phyloP scores from a whole-genome alignment of 441 rosid genomes.

The Populus tomentosa region DNA sequence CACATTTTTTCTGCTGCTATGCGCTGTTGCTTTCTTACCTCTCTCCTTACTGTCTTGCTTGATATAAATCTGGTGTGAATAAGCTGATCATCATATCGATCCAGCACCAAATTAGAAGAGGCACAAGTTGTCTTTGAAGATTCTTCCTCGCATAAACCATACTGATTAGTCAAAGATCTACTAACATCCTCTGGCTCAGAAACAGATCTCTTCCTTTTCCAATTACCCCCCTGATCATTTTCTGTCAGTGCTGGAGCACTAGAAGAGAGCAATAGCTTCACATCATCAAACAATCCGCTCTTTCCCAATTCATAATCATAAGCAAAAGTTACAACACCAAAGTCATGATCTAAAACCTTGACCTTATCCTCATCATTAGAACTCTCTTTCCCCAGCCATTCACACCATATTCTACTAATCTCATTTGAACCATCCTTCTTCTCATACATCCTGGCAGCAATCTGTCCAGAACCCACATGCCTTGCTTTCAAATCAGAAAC shows the following conservation, averaged over 20 bases:
- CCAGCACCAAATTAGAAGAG: constrained; percentile 45
- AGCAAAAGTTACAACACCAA: constrained; percentile 67
- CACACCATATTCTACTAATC: constrained; percentile 79
- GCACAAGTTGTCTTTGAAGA: constrained; percentile 44
- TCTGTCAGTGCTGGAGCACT: constrained; percentile 33
- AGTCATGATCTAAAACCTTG: constrained; percentile 56
- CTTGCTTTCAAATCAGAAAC: constrained; percentile 53
- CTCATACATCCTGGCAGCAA: constrained; percentile 57
- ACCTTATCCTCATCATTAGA: constrained; percentile 28
- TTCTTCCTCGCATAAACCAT: constrained; percentile 67
- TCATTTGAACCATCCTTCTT: constrained; percentile 37
- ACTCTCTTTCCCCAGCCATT: constrained; percentile 68
- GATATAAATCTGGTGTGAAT: constrained; percentile 49
- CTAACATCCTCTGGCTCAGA: constrained; percentile 86
- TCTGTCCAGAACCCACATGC: constrained; percentile 53
- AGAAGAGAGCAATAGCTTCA: constrained; percentile 50
- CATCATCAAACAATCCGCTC: constrained; percentile 53
- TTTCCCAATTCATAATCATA: constrained; percentile 69
- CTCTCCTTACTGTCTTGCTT: constrained; percentile 59
- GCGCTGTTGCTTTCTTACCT: constrained; percentile 74
- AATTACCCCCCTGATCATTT: constrained; percentile 33
- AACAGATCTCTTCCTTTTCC: constrained; percentile 68
- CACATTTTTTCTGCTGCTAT: constrained; percentile 84
- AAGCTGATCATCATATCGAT: constrained; percentile 53
- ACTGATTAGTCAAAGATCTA: constrained; percentile 53